Percentiles rank a stretch among this genome's conserved stretches.
These are phyloP conservation scores for Terfezia claveryi DNA, from an alignment of 495 filamentous ascomycete species.

Conservation along the genomic window DNA sequence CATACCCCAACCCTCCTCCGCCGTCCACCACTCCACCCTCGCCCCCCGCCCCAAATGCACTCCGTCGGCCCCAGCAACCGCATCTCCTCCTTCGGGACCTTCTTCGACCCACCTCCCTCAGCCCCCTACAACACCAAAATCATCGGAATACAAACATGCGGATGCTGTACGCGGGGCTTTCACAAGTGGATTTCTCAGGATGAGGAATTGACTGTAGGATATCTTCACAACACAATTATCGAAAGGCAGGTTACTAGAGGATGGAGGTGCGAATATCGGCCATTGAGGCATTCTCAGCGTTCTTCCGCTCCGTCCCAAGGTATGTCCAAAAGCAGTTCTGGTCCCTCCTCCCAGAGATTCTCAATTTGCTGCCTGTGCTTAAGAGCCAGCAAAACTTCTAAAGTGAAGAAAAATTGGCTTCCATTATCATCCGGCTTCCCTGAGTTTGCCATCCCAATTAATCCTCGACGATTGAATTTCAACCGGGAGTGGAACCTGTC, in stretches of 20 bases:
- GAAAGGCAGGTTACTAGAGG: background rate
- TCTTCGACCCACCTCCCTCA: no score
- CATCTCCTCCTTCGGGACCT: no score
- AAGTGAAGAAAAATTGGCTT: constrained; percentile 91
- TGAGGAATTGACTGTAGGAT: constrained; percentile 47
- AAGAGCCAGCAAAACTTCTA: constrained; percentile 72
- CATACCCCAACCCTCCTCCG: no score
- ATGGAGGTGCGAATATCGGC: constrained; percentile 61
- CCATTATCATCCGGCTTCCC: constrained; percentile 57
- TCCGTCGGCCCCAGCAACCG: no score
- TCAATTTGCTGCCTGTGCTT: constrained; percentile 80
- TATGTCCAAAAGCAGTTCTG: constrained; percentile 75
- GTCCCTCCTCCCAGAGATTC: constrained; percentile 58
- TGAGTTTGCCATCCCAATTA: constrained; percentile 82
- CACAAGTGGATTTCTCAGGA: constrained; percentile 78
- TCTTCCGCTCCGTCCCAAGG: constrained; percentile 76
- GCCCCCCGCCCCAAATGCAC: no score
- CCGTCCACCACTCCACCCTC: no score
- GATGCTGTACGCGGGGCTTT: constrained; percentile 67
- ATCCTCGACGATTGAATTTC: constrained; percentile 75
- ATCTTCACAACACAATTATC: background rate
- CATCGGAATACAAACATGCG: constrained; percentile 83
- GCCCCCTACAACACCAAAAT: constrained; percentile 71
- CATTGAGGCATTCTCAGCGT: constrained; percentile 89
- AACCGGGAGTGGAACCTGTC: constrained; percentile 83